Evolutionary conservation across 2,329 filamentous ascomycete species (phyloP).

Genomic region (Exserohilum turcica): DNA sequence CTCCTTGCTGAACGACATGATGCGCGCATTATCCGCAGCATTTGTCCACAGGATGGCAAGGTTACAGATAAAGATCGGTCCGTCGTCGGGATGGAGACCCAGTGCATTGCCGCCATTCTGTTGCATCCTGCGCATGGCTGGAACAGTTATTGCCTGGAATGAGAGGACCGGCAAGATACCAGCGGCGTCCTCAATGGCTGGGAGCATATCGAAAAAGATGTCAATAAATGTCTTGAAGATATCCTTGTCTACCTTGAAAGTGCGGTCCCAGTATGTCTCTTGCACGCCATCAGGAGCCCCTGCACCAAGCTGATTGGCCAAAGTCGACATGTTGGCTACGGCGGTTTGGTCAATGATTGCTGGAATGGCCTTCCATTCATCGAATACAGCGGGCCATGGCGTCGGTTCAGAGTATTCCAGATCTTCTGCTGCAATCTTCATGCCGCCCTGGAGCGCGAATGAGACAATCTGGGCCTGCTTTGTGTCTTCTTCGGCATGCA

Average conservation of each 20-base stretch:
- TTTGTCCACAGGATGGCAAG: conserved; percentile 32
- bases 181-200: conserved; percentile 25
- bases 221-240: conserved; percentile 26
- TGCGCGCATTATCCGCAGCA: conserved; percentile 26
- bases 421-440: conserved; percentile 25
- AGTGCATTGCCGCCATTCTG: conserved; percentile 40
- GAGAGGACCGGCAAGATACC: conserved; percentile 31
- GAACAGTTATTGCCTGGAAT: conserved; percentile 37
- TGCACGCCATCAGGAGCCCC: conserved; percentile 19
- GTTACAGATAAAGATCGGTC: conserved; percentile 31
- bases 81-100: conserved; percentile 27
- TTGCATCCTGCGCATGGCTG: conserved; percentile 30
- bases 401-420: conserved; percentile 35
- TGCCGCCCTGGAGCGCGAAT: conserved; percentile 23
- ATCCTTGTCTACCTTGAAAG: conserved; percentile 31
- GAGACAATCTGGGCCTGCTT: conserved; percentile 30
- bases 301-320: conserved; percentile 27
- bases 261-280: conserved; percentile 37
- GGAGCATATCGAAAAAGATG: conserved; percentile 31
- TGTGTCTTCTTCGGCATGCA: conserved; percentile 19
- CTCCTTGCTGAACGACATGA: conserved; percentile 30
- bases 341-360: conserved; percentile 30
- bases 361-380: conserved; percentile 35
- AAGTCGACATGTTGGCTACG: conserved; percentile 27
- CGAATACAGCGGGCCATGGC: conserved; percentile 29